Percentiles rank a stretch among this genome's conserved stretches.
phyloP scores from a whole-genome alignment of 257 asterid species.

The Nicotiana obtusifolia region DNA sequence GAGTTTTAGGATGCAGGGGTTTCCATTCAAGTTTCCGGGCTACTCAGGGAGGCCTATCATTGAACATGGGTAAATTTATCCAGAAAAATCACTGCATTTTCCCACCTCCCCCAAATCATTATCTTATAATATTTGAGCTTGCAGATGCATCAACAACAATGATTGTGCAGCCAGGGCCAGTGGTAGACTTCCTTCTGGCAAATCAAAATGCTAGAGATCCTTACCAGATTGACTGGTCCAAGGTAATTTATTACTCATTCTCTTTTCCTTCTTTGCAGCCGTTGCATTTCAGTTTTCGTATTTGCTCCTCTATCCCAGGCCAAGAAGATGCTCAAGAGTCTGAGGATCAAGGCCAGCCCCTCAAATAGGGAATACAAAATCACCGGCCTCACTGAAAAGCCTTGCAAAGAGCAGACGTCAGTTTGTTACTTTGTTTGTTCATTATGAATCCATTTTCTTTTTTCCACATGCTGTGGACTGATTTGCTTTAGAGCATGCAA shows the following conservation, averaged over 20 bases:
- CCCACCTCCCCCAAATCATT: not conserved
- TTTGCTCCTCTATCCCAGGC: conserved; percentile 41
- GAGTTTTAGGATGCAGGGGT: conserved; percentile 63
- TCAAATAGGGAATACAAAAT: conserved; percentile 50
- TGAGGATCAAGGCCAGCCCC: conserved; percentile 34
- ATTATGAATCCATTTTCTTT: not conserved
- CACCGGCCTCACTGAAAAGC: conserved; percentile 49
- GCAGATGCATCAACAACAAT: conserved; percentile 70
- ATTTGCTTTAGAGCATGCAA: not conserved
- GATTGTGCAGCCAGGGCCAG: conserved; percentile 65
- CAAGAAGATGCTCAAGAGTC: conserved; percentile 50
- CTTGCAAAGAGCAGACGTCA: conserved; percentile 52
- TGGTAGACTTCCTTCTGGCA: conserved; percentile 41
- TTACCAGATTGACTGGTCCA: conserved; percentile 42
- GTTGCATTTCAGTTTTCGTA: not conserved
- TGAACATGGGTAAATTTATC: conserved; percentile 46
- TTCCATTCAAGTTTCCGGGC: conserved; percentile 71
- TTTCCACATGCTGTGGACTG: not conserved
- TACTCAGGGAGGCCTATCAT: conserved; percentile 57
- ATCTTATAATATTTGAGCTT: not conserved
- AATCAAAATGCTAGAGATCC: conserved; percentile 52
- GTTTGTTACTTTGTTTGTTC: conserved; percentile 1
- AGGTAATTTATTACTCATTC: conserved; percentile 30
- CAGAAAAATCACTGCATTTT: not conserved
- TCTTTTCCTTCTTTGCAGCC: conserved; percentile 19